Evolutionary conservation across 2,329 filamentous ascomycete genomes (phyloP).

Genomic region (Hypoxylon sp.): DNA sequence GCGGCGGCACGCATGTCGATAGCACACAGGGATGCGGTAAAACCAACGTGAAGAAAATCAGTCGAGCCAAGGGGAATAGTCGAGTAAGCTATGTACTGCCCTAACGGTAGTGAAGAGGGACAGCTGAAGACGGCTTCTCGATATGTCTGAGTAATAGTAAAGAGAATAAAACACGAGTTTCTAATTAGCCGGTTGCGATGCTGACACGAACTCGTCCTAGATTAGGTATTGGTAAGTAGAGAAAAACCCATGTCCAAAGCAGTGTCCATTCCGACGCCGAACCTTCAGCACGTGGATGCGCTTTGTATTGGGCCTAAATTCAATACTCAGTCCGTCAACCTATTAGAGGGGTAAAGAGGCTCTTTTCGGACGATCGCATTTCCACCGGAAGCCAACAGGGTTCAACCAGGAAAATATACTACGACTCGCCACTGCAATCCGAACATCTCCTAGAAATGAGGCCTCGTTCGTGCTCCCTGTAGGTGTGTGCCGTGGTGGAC

Average conservation of each 20-base stretch:
- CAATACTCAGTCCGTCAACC: constrained; percentile 1
- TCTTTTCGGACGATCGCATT: constrained; percentile 8
- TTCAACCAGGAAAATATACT: background rate
- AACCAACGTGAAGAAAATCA: constrained; percentile 72
- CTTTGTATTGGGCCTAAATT: background rate
- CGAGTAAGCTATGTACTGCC: constrained; percentile 59
- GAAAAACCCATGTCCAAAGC: no score
- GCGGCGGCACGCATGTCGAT: constrained; percentile 77
- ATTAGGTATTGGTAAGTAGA: no score
- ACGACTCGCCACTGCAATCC: background rate
- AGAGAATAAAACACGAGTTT: background rate
- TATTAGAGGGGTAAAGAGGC: constrained; percentile 3
- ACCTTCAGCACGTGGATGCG: constrained; percentile 35
- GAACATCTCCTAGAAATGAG: background rate
- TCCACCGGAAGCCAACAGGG: background rate
- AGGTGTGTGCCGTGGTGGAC: constrained; percentile 11
- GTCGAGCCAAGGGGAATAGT: constrained; percentile 68
- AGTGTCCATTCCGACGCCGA: constrained; percentile 39
- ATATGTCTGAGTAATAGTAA: no score
- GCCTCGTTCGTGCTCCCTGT: constrained; percentile 11
- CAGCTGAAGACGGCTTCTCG: background rate
- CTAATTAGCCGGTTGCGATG: background rate
- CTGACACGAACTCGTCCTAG: background rate
- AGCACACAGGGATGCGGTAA: constrained; percentile 65
- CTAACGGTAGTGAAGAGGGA: constrained; percentile 12